phyloP scores from a whole-genome alignment of 2,329 filamentous ascomycete genomes.

The Trichoderma koningiopsis region DNA sequence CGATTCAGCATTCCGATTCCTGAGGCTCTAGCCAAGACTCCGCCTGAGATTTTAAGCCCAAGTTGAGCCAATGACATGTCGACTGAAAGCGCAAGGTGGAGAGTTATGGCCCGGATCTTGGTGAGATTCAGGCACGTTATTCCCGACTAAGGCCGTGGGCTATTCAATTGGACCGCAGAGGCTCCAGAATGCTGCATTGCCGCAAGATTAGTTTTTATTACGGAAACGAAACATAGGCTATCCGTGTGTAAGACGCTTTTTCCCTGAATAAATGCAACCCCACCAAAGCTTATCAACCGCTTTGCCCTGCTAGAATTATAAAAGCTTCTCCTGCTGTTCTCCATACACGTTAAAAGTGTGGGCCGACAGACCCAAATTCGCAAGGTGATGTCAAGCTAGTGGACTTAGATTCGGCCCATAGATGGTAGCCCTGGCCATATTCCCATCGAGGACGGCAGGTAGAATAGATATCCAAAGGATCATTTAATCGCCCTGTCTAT shows the following conservation, averaged over 20 bases:
- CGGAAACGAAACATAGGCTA: not conserved
- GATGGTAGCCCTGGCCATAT: not conserved
- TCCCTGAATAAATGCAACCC: not conserved
- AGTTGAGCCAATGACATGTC: not conserved
- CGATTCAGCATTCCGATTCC: conserved; percentile 2
- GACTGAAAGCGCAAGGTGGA: not conserved
- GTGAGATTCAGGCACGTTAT: conserved; percentile 19
- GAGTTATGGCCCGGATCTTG: not conserved
- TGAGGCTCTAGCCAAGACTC: conserved; percentile 1
- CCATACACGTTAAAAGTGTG: not conserved
- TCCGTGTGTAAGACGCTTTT: not conserved
- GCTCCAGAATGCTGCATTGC: conserved; percentile 2
- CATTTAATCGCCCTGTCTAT: not conserved
- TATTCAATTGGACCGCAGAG: conserved; percentile 12
- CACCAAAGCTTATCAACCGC: not conserved
- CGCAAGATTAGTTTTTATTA: conserved; percentile 2
- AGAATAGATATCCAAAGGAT: not conserved
- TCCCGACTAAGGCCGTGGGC: conserved; percentile 19
- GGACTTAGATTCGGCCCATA: not conserved
- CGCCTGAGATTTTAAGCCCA: not conserved
- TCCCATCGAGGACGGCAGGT: no score
- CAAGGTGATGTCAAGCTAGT: not conserved
- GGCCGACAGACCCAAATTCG: not conserved
- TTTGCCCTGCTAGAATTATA: not conserved
- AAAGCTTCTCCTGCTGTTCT: not conserved